Evolutionary conservation across 768 basidiomycete species (phyloP).

Genomic region (Ramaria sp.): DNA sequence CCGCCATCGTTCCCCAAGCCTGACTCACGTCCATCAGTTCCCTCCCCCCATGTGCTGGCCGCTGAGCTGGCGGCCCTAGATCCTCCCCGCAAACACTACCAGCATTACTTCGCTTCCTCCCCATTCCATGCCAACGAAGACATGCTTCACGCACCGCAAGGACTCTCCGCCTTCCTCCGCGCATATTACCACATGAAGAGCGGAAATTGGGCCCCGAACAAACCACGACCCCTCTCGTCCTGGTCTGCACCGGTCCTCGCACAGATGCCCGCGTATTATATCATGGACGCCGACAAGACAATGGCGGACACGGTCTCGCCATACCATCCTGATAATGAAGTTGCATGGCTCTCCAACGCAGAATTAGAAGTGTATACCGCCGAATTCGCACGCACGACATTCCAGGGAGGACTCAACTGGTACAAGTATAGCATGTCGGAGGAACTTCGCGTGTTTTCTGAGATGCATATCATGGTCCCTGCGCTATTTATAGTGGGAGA

Average conservation of each 20-base stretch:
- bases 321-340: slow-evolving; percentile 23
- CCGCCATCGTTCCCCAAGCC: slow-evolving; percentile 23
- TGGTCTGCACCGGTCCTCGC: slow-evolving; percentile 26
- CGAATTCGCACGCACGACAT: slow-evolving; percentile 42
- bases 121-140: slow-evolving; percentile 36
- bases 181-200: slow-evolving; percentile 51
- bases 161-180: slow-evolving; percentile 37
- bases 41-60: neutral
- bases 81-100: slow-evolving; percentile 50
- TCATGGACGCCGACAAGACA: slow-evolving; percentile 42
- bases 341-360: slow-evolving; percentile 37
- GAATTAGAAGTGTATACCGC: slow-evolving; percentile 39
- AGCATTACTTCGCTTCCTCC: slow-evolving; percentile 35
- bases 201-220: slow-evolving; percentile 37
- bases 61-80: slow-evolving; percentile 27
- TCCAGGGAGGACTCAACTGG: slow-evolving; percentile 52
- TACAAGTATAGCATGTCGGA: slow-evolving; percentile 32
- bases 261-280: slow-evolving; percentile 44
- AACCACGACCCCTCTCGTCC: slow-evolving; percentile 26
- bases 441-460: slow-evolving; percentile 35
- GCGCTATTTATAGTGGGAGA: slow-evolving; percentile 47
- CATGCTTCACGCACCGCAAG: slow-evolving; percentile 25
- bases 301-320: slow-evolving; percentile 39
- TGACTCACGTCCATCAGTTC: neutral
- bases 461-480: slow-evolving; percentile 36